A percentile compares a stretch with the other conserved stretches of the same genome.
phyloP scores from a whole-genome alignment of 805 yeast species.

The Torulaspora maleeae region DNA sequence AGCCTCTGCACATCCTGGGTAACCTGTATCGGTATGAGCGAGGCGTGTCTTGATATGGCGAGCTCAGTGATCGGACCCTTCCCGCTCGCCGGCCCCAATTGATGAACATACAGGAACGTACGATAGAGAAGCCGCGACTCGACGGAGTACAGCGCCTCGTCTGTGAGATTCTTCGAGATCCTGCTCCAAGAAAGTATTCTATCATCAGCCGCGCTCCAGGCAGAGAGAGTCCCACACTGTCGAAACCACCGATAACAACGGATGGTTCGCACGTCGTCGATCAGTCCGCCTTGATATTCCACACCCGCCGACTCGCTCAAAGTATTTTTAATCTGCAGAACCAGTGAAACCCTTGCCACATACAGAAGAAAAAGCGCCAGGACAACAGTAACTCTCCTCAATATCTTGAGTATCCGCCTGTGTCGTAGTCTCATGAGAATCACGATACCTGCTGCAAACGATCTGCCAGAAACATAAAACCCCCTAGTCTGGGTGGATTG shows the following conservation, averaged over 20 bases:
- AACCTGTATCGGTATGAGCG: conserved; percentile 37
- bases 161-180: conserved; percentile 25
- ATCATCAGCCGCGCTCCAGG: conserved; percentile 2
- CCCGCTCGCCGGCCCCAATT: conserved; percentile 9
- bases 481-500: not conserved
- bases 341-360: not conserved
- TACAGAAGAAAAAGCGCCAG: not conserved
- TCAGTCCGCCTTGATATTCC: conserved; percentile 31
- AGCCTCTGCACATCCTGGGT: conserved; percentile 33
- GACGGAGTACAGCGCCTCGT: conserved; percentile 15
- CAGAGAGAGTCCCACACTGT: conserved; percentile 26
- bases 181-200: conserved; percentile 24
- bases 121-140: conserved; percentile 19
- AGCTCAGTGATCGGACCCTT: conserved; percentile 42
- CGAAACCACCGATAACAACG: conserved; percentile 34
- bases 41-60: conserved; percentile 38
- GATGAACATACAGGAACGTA: conserved; percentile 31
- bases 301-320: not conserved
- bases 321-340: conserved; percentile 5
- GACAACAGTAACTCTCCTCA: conserved; percentile 2
- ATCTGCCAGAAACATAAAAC: not conserved
- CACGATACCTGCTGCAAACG: not conserved
- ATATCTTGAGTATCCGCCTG: conserved; percentile 4
- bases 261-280: conserved; percentile 32
- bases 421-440: conserved; percentile 8